phyloP scores from a whole-genome alignment of 441 rosid species.

The Corymbia calophylla region DNA sequence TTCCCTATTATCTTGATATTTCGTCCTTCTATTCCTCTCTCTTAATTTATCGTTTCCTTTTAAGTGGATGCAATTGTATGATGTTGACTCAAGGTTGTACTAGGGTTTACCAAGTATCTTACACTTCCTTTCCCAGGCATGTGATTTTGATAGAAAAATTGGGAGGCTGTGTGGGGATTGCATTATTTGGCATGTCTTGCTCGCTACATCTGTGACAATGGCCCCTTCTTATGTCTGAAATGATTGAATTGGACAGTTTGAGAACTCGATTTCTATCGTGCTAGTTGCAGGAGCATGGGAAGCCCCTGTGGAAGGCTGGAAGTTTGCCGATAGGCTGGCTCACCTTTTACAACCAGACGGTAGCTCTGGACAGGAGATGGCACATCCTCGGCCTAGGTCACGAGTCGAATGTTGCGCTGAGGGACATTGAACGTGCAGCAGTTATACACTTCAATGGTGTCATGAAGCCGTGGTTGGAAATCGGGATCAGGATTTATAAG shows the following conservation, averaged over 20 bases:
- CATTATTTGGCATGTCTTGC: not conserved
- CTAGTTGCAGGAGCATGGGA: conserved; percentile 52
- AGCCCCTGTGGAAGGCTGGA: conserved; percentile 65
- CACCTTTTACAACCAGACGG: conserved; percentile 46
- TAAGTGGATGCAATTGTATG: not conserved
- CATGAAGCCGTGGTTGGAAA: conserved; percentile 90
- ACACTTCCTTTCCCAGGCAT: not conserved
- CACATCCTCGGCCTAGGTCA: conserved; percentile 70
- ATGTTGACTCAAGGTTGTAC: not conserved
- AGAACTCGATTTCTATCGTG: not conserved
- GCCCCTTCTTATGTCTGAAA: not conserved
- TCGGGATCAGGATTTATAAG: conserved; percentile 47
- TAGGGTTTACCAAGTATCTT: not conserved
- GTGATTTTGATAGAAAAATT: not conserved
- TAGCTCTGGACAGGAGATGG: conserved; percentile 68
- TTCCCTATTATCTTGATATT: not conserved
- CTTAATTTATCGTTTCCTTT: not conserved
- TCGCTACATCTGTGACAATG: not conserved
- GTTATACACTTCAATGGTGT: conserved; percentile 83
- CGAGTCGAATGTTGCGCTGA: conserved; percentile 29
- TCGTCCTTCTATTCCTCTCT: not conserved
- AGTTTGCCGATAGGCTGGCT: conserved; percentile 81
- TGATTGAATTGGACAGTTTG: not conserved
- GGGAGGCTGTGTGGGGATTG: not conserved
- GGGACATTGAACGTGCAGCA: conserved; percentile 50